phyloP scores from a whole-genome alignment of 305 asterid genomes.

The Euphrasia arctica region DNA sequence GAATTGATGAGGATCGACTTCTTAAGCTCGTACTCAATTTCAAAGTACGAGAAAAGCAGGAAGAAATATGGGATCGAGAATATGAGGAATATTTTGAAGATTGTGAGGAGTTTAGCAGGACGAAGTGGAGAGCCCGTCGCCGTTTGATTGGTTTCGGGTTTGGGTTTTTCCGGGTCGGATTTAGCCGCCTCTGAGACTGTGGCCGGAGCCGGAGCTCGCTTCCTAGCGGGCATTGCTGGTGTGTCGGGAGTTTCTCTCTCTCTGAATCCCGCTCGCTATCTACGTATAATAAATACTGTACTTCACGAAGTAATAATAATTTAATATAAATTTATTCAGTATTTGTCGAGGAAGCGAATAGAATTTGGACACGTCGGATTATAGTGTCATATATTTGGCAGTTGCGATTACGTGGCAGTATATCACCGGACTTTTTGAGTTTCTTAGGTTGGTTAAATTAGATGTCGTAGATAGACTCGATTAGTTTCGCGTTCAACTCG shows the following conservation, averaged over 20 bases:
- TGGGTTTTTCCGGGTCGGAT: slow-evolving; percentile 33
- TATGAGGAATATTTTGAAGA: slow-evolving; percentile 37
- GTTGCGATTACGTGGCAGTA: not conserved
- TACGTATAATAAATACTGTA: not conserved
- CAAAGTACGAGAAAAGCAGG: slow-evolving; percentile 47
- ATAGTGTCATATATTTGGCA: slow-evolving; percentile 23
- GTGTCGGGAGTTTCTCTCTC: not conserved
- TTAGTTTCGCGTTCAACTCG: too few relatives aligned
- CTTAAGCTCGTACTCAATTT: slow-evolving; percentile 55
- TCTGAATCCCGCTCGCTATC: not conserved
- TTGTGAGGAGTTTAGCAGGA: slow-evolving; percentile 46
- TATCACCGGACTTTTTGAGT: too few relatives aligned
- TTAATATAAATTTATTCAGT: not conserved
- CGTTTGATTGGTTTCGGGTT: slow-evolving; percentile 29
- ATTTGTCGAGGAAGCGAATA: slow-evolving; percentile 11
- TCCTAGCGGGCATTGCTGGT: slow-evolving; percentile 52
- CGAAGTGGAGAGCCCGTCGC: slow-evolving; percentile 48
- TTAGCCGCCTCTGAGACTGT: slow-evolving; percentile 25
- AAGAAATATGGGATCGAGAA: slow-evolving; percentile 59
- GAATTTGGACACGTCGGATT: slow-evolving; percentile 24
- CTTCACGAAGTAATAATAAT: not conserved
- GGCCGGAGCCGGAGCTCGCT: slow-evolving; percentile 38
- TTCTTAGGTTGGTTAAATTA: too few relatives aligned
- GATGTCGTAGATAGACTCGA: not conserved
- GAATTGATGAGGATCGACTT: slow-evolving; percentile 55